phyloP scores from a whole-genome alignment of 202 grass and related monocot genomes.

The Zoysia matrella region DNA sequence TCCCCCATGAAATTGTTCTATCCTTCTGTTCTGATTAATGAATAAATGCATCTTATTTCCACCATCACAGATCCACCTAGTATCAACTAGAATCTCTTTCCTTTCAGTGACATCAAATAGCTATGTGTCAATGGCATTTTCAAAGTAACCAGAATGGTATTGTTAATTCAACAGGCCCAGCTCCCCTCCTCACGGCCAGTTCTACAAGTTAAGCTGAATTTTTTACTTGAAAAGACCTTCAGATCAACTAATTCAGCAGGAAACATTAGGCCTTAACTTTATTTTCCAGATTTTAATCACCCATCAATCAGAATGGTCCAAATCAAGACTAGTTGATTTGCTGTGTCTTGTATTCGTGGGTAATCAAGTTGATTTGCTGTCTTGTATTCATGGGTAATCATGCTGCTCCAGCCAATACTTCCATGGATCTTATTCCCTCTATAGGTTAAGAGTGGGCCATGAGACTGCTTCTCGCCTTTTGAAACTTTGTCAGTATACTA shows the following conservation, averaged over 20 bases:
- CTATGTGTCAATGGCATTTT: constrained; percentile 42
- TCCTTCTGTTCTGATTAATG: constrained; percentile 47
- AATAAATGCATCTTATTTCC: constrained; percentile 49
- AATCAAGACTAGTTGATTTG: constrained; percentile 28
- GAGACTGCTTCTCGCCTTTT: constrained; percentile 8
- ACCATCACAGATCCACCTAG: constrained; percentile 44
- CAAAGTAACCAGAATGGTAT: constrained; percentile 29
- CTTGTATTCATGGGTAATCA: not conserved
- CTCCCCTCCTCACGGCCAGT: constrained; percentile 31
- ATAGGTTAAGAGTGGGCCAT: constrained; percentile 43
- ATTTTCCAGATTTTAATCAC: constrained; percentile 39
- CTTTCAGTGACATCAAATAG: constrained; percentile 41
- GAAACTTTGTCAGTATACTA: constrained; percentile 40
- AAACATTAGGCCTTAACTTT: constrained; percentile 39
- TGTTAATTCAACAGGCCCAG: constrained; percentile 39
- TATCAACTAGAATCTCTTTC: constrained; percentile 38
- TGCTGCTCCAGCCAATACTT: constrained; percentile 45
- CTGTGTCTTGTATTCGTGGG: constrained; percentile 16
- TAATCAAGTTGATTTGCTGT: too few relatives aligned
- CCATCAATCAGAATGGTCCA: constrained; percentile 42
- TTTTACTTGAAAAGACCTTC: constrained; percentile 44
- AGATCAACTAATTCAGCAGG: constrained; percentile 40
- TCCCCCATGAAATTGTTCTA: constrained; percentile 34
- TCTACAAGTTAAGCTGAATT: constrained; percentile 43
- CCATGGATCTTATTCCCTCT: constrained; percentile 37